A percentile compares a stretch with the other conserved stretches of the same genome.
Conservation (phyloP, 306 rosid genomes). For the Castanea mollissima region DNA sequence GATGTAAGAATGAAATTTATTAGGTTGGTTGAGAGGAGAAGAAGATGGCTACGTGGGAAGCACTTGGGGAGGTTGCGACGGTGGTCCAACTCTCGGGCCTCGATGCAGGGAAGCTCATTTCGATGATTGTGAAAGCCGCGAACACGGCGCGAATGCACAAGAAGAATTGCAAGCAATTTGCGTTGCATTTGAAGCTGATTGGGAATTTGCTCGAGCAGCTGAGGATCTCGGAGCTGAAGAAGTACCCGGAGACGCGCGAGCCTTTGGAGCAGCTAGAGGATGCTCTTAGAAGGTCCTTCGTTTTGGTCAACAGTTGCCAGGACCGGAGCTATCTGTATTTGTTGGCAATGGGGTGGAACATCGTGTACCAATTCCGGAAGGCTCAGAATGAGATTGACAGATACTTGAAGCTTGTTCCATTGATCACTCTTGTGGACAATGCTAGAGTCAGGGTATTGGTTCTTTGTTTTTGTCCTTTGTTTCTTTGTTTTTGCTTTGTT, state of each 20-base stretch:
- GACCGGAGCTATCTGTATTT: constrained; percentile 86
- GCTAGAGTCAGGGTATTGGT: constrained; percentile 89
- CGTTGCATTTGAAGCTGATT: constrained; percentile 85
- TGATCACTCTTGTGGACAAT: constrained; percentile 93
- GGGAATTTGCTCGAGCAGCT: constrained; percentile 94
- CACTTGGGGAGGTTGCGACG: constrained; percentile 80
- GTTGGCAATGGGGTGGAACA: constrained; percentile 98
- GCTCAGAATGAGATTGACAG: constrained; percentile 96
- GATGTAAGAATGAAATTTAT: constrained; percentile 3
- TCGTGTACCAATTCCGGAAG: constrained; percentile 92
- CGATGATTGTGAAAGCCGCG: constrained; percentile 82
- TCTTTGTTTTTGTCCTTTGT: neutral
- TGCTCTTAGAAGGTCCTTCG: constrained; percentile 80
- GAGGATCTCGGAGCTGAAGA: constrained; percentile 92
- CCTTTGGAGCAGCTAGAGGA: constrained; percentile 97
- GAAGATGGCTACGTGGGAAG: constrained; percentile 75
- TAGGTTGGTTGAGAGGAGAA: constrained; percentile 30
- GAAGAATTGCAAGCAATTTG: constrained; percentile 91
- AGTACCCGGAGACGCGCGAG: constrained; percentile 89
- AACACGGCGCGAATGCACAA: constrained; percentile 93
- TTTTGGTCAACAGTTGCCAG: constrained; percentile 87
- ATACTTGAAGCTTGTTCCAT: constrained; percentile 82
- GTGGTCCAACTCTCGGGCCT: constrained; percentile 84
- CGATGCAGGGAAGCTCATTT: constrained; percentile 79
- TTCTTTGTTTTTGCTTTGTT: constrained; percentile 5